These are phyloP conservation scores for Aspergillus incahuasiensis DNA, from an alignment of 495 filamentous ascomycete genomes.

Conservation along the genomic window DNA sequence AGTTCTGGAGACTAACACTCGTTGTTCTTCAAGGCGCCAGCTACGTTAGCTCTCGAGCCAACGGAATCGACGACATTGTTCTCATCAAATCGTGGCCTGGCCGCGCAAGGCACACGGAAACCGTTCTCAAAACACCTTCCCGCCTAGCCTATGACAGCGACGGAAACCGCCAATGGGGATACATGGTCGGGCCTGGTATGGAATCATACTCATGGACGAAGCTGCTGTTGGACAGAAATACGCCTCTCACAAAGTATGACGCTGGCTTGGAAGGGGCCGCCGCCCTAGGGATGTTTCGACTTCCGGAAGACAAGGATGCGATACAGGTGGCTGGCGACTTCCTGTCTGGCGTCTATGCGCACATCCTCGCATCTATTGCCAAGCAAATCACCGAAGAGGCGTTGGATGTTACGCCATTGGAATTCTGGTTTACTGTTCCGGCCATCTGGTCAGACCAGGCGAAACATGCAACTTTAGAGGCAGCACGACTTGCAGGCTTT, in stretches of 20 bases:
- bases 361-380: slow-evolving; percentile 29
- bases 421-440: slow-evolving; percentile 24
- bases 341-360: slow-evolving; percentile 35
- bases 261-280: slow-evolving; percentile 8
- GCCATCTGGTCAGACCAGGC: slow-evolving; percentile 22
- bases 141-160: slow-evolving; percentile 4
- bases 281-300: slow-evolving; percentile 3
- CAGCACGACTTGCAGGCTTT: slow-evolving; percentile 46
- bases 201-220: slow-evolving; percentile 23
- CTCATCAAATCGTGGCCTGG: slow-evolving; percentile 7
- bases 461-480: slow-evolving; percentile 20
- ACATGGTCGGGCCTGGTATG: slow-evolving; percentile 12
- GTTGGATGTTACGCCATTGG: slow-evolving; percentile 6
- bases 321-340: slow-evolving; percentile 39
- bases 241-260: not conserved
- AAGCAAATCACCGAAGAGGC: slow-evolving; percentile 4
- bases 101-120: not conserved
- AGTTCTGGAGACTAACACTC: not conserved
- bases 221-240: slow-evolving; percentile 14
- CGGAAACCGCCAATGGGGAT: slow-evolving; percentile 2
- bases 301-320: slow-evolving; percentile 16
- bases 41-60: not conserved
- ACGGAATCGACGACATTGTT: not conserved
- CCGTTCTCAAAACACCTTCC: slow-evolving; percentile 6
- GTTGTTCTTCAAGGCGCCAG: not conserved